phyloP scores from a whole-genome alignment of 306 rosid species.

The Trifolium subterraneum region DNA sequence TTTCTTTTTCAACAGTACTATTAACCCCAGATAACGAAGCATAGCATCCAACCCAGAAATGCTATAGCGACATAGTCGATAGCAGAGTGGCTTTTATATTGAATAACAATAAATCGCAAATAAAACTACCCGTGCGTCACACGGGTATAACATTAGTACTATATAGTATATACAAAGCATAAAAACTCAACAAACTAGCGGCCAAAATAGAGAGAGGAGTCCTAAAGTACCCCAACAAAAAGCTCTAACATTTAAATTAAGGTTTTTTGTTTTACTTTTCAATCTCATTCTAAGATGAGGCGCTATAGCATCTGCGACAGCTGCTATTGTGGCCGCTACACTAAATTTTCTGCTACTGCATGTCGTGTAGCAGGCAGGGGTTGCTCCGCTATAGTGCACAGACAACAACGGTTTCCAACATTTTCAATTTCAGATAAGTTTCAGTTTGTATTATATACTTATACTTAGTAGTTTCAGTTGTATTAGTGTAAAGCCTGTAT shows the following conservation, averaged over 20 bases:
- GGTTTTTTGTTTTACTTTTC: background rate
- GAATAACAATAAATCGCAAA: no score
- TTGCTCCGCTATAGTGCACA: no score
- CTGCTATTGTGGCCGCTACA: background rate
- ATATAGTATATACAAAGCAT: no score
- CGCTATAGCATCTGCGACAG: background rate
- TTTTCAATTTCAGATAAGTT: background rate
- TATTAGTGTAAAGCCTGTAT: background rate
- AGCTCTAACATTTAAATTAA: background rate
- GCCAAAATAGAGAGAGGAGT: no score
- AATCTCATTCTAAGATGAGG: background rate
- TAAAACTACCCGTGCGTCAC: no score
- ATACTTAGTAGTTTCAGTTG: background rate
- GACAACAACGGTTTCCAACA: background rate
- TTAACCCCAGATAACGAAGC: background rate
- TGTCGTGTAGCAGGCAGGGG: background rate
- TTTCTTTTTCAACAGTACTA: background rate
- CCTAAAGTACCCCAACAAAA: background rate
- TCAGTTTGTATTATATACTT: constrained; percentile 1
- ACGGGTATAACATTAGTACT: no score
- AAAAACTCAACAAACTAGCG: no score
- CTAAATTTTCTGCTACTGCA: background rate
- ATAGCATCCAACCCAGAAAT: no score
- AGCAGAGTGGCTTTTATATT: no score
- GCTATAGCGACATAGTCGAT: no score